Percentiles rank a stretch among this genome's conserved stretches.
These are phyloP conservation scores for Calocybe gambosa DNA, from an alignment of 1,284 basidiomycete genomes.

Conservation along the genomic window DNA sequence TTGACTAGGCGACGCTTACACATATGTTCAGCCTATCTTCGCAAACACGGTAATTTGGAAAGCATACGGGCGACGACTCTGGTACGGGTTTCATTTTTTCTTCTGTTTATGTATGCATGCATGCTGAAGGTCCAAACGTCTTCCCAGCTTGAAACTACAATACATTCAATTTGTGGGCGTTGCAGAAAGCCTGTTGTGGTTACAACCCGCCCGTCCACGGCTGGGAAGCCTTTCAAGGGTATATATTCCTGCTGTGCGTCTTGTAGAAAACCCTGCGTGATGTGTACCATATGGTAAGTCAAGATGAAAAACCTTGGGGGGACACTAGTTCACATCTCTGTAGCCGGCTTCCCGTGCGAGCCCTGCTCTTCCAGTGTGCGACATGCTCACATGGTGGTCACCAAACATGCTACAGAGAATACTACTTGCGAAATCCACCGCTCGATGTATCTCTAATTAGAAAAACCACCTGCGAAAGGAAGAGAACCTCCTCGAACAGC, in stretches of 20 bases:
- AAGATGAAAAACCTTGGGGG: not conserved
- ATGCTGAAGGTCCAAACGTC: constrained; percentile 1
- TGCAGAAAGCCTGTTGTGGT: constrained; percentile 57
- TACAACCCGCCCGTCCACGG: constrained; percentile 27
- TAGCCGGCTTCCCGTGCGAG: constrained; percentile 68
- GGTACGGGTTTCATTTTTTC: constrained; percentile 28
- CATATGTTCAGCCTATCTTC: constrained; percentile 61
- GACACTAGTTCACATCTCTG: not conserved
- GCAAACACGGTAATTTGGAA: constrained; percentile 51
- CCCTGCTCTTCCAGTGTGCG: constrained; percentile 63
- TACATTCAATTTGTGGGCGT: constrained; percentile 59
- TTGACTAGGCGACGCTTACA: constrained; percentile 55
- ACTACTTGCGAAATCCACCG: constrained; percentile 32
- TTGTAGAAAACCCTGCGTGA: constrained; percentile 44
- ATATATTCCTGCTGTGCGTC: constrained; percentile 46
- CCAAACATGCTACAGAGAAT: constrained; percentile 62
- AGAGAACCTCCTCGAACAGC: constrained; percentile 9
- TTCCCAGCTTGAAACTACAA: constrained; percentile 55
- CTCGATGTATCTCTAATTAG: constrained; percentile 3
- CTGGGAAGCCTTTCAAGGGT: constrained; percentile 26
- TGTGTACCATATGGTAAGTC: constrained; percentile 67
- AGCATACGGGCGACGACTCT: constrained; percentile 45
- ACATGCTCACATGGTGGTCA: constrained; percentile 74
- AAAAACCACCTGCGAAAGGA: not conserved
- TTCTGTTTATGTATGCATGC: not conserved